A percentile compares a stretch with the other conserved stretches of the same genome.
Evolutionary conservation across 108 stramenopile genomes (phyloP).

Genomic region (Pseudonitzschia multiseries): DNA sequence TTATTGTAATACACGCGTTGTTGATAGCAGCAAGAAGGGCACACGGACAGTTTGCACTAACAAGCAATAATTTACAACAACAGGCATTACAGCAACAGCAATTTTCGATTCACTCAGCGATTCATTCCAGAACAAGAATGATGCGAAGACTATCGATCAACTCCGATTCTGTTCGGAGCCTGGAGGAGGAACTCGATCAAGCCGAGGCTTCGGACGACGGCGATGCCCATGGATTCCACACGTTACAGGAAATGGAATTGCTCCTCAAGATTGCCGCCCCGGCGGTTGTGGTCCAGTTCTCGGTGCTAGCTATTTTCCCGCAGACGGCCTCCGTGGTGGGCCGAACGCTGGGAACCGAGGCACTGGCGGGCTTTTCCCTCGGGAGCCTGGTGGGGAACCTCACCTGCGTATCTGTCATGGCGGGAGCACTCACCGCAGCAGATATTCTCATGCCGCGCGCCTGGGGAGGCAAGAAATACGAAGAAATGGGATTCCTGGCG

Average conservation of each 20-base stretch:
- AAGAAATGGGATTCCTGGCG: constrained; percentile 44
- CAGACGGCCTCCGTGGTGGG: constrained; percentile 49
- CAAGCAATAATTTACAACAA: no score
- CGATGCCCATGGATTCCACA: constrained; percentile 24
- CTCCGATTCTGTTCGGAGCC: constrained; percentile 3
- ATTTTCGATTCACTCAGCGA: no score
- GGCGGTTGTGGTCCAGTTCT: constrained; percentile 37
- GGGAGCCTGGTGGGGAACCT: constrained; percentile 53
- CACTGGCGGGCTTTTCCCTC: constrained; percentile 51
- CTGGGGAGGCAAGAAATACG: constrained; percentile 34
- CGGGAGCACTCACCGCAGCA: constrained; percentile 43
- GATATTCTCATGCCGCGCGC: constrained; percentile 54
- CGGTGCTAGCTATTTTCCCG: constrained; percentile 41
- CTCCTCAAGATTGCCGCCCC: constrained; percentile 3
- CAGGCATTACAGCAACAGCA: no score
- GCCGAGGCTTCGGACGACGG: neutral
- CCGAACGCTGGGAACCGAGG: constrained; percentile 37
- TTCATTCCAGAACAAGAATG: neutral
- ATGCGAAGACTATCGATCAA: constrained; percentile 1
- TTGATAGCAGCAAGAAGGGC: no score
- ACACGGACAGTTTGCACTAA: no score
- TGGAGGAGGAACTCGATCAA: constrained; percentile 12
- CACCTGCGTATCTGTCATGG: constrained; percentile 46
- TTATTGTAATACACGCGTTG: no score
- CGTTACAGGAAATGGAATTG: constrained; percentile 29